phyloP scores from a whole-genome alignment of 2,329 filamentous ascomycete genomes.

The Saccharata proteae region DNA sequence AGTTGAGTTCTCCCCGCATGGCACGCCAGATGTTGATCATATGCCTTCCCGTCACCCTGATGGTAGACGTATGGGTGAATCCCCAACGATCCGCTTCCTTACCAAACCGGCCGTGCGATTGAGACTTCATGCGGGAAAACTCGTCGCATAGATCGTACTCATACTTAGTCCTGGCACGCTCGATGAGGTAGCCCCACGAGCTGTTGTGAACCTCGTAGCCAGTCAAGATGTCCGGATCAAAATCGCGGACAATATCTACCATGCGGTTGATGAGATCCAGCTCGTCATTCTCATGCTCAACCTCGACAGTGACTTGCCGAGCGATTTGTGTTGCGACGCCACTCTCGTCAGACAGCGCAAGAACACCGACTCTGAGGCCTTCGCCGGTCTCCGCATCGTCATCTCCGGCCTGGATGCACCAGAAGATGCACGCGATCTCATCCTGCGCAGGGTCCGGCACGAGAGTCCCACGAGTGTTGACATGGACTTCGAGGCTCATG shows the following conservation, averaged over 20 bases:
- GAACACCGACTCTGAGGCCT: conserved; percentile 53
- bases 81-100: conserved; percentile 86
- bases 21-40: conserved; percentile 97
- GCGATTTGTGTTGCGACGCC: conserved; percentile 48
- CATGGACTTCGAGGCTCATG: conserved; percentile 87
- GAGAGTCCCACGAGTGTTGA: conserved; percentile 70
- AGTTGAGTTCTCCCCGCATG: conserved; percentile 83
- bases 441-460: conserved; percentile 86
- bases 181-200: conserved; percentile 93
- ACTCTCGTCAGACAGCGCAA: conserved; percentile 56
- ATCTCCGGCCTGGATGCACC: conserved; percentile 73
- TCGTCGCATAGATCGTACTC: conserved; percentile 87
- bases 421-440: conserved; percentile 79
- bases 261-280: conserved; percentile 76
- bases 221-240: conserved; percentile 86
- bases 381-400: conserved; percentile 36
- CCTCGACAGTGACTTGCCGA: conserved; percentile 48
- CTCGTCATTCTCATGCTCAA: conserved; percentile 67
- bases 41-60: conserved; percentile 84
- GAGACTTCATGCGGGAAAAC: conserved; percentile 74
- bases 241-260: conserved; percentile 68
- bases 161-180: conserved; percentile 73
- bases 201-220: conserved; percentile 89
- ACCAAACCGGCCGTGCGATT: conserved; percentile 72
- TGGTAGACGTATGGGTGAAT: conserved; percentile 84